Percentiles rank a stretch among this genome's conserved stretches.
phyloP scores from a whole-genome alignment of 371 early-diverging fungal species.

The Apophysomyces variabilis region DNA sequence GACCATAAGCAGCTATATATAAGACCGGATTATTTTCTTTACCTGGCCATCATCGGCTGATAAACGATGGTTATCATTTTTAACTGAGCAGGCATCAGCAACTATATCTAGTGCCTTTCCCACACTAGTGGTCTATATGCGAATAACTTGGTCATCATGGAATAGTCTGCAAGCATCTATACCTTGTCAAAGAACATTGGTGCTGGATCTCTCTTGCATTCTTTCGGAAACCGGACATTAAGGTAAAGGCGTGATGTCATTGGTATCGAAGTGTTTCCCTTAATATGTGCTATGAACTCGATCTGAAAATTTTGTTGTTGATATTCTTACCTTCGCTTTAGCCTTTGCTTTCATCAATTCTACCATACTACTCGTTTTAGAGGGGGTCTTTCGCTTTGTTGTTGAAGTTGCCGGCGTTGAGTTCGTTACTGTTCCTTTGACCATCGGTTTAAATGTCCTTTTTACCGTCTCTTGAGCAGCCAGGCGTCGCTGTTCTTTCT shows the following conservation, averaged over 20 bases:
- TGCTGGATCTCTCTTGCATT: constrained; percentile 7
- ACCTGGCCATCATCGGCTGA: constrained; percentile 28
- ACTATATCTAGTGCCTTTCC: constrained; percentile 31
- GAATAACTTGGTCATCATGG: too few species aligned
- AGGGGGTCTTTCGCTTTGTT: constrained; percentile 12
- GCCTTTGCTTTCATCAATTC: constrained; percentile 46
- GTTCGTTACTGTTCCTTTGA: too few species aligned
- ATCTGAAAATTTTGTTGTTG: not conserved
- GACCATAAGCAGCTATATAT: not conserved
- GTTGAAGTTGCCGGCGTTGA: constrained; percentile 4
- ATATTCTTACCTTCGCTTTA: constrained; percentile 28
- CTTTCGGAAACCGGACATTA: constrained; percentile 29
- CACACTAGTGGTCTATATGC: constrained; percentile 23
- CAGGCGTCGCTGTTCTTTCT: constrained; percentile 26
- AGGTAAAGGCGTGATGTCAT: constrained; percentile 32
- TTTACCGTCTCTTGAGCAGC: constrained; percentile 35
- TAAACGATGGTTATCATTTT: constrained; percentile 31
- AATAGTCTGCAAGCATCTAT: not conserved
- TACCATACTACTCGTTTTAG: constrained; percentile 28
- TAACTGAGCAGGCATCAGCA: constrained; percentile 28
- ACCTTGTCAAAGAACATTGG: constrained; percentile 42
- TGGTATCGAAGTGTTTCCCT: constrained; percentile 31
- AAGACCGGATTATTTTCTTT: constrained; percentile 9
- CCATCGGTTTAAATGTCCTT: constrained; percentile 20
- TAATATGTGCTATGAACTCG: not conserved